phyloP scores from a whole-genome alignment of 768 basidiomycete genomes.

The Lactifluus subvellereus region DNA sequence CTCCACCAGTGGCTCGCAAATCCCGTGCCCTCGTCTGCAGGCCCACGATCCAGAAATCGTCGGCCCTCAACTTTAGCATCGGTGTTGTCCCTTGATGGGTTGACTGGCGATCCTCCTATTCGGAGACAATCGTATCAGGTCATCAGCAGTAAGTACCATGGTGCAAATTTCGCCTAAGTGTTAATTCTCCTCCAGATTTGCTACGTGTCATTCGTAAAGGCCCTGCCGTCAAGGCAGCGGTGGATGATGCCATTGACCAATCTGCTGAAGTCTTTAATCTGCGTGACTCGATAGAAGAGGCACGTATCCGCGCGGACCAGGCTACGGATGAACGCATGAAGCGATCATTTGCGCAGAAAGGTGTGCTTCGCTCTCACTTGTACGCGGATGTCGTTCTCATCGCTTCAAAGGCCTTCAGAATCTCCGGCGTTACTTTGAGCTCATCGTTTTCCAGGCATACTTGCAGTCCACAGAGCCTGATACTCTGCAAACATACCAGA shows the following conservation, averaged over 20 bases:
- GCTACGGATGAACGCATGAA: conserved; percentile 67
- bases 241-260: conserved; percentile 85
- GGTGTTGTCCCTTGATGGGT: conserved; percentile 33
- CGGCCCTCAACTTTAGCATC: conserved; percentile 43
- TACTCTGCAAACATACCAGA: conserved; percentile 66
- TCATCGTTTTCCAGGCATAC: conserved; percentile 88
- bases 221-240: conserved; percentile 73
- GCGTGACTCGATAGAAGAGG: conserved; percentile 82
- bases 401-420: conserved; percentile 58
- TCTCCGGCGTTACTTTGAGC: conserved; percentile 76
- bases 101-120: conserved; percentile 27
- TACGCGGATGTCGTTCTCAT: not conserved
- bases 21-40: conserved; percentile 32
- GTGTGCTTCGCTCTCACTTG: conserved; percentile 32
- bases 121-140: conserved; percentile 69
- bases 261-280: conserved; percentile 81
- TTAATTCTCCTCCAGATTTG: conserved; percentile 45
- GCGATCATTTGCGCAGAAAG: conserved; percentile 62
- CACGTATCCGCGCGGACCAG: conserved; percentile 71
- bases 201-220: conserved; percentile 85
- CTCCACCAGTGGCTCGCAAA: conserved; percentile 77
- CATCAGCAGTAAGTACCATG: conserved; percentile 68
- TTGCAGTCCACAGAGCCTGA: conserved; percentile 77
- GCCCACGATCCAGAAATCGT: conserved; percentile 35
- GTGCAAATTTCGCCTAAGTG: conserved; percentile 9